Percentiles rank a stretch among this genome's conserved stretches.
Evolutionary conservation across 352 stramenopile species (phyloP).

Genomic region (Pilasporangium apinafurcum): DNA sequence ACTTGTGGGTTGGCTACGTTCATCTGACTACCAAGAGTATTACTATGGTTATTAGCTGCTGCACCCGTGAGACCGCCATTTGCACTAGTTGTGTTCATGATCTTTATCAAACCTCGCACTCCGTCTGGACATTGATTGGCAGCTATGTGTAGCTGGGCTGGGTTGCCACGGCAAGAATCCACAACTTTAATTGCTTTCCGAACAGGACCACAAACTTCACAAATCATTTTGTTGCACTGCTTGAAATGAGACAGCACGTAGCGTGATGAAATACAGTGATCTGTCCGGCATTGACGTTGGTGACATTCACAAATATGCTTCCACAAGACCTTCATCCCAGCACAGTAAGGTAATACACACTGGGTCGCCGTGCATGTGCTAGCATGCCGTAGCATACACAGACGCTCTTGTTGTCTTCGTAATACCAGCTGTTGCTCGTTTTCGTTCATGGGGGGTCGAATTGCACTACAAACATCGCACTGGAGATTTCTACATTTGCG

Average conservation of each 20-base stretch:
- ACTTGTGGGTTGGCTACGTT: neutral
- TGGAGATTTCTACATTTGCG: constrained; percentile 84
- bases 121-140: constrained; percentile 63
- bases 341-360: constrained; percentile 80
- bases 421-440: constrained; percentile 82
- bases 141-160: constrained; percentile 61
- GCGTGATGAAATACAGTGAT: constrained; percentile 84
- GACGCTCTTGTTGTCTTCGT: constrained; percentile 74
- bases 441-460: constrained; percentile 84
- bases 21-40: neutral
- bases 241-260: constrained; percentile 89
- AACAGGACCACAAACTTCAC: constrained; percentile 84
- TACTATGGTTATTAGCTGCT: constrained; percentile 22
- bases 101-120: constrained; percentile 80
- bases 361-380: constrained; percentile 64
- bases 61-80: constrained; percentile 9
- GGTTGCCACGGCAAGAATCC: constrained; percentile 73
- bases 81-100: constrained; percentile 89
- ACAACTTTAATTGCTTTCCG: constrained; percentile 86
- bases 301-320: constrained; percentile 90
- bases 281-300: constrained; percentile 78
- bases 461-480: constrained; percentile 83
- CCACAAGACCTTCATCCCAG: constrained; percentile 86
- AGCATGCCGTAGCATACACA: constrained; percentile 85
- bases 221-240: constrained; percentile 90